Evolutionary conservation across 371 early-diverging fungal genomes (phyloP).

Genomic region (Rhizomucor pusillus): DNA sequence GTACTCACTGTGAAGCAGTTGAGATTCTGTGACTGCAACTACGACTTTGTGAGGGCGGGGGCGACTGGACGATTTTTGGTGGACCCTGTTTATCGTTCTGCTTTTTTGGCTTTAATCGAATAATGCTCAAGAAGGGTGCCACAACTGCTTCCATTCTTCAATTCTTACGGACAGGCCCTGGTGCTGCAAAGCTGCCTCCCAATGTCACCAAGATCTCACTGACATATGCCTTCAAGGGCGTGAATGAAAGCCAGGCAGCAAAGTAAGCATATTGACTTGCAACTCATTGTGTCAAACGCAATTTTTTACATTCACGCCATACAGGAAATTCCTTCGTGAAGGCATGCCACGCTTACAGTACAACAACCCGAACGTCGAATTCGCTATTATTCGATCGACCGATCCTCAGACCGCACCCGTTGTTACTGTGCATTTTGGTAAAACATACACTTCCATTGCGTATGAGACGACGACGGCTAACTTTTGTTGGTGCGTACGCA

Average conservation of each 20-base stretch:
- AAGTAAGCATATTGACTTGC: conserved; percentile 35
- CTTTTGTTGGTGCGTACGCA: too few species aligned
- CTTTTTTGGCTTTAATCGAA: too few species aligned
- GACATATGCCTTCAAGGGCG: conserved; percentile 50
- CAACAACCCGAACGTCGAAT: conserved; percentile 56
- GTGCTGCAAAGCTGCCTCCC: conserved; percentile 48
- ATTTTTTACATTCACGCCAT: not conserved
- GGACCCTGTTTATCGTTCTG: too few species aligned
- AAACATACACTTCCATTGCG: too few species aligned
- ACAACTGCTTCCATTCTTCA: conserved; percentile 34
- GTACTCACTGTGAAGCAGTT: too few species aligned
- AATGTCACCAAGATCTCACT: conserved; percentile 57
- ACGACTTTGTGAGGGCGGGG: too few species aligned
- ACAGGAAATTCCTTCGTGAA: conserved; percentile 60
- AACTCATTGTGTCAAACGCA: not conserved
- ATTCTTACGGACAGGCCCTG: conserved; percentile 41
- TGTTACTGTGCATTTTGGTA: conserved; percentile 61
- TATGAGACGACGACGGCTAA: too few species aligned
- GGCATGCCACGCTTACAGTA: conserved; percentile 62
- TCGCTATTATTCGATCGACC: conserved; percentile 47
- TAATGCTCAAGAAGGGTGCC: too few species aligned
- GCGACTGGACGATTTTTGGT: too few species aligned
- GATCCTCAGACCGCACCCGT: conserved; percentile 47
- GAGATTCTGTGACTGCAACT: too few species aligned
- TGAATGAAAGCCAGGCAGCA: conserved; percentile 56